Percentiles rank a stretch among this genome's conserved stretches.
These are phyloP conservation scores for Aspergillus tanneri DNA, from an alignment of 2,329 filamentous ascomycete species.

Conservation along the genomic window DNA sequence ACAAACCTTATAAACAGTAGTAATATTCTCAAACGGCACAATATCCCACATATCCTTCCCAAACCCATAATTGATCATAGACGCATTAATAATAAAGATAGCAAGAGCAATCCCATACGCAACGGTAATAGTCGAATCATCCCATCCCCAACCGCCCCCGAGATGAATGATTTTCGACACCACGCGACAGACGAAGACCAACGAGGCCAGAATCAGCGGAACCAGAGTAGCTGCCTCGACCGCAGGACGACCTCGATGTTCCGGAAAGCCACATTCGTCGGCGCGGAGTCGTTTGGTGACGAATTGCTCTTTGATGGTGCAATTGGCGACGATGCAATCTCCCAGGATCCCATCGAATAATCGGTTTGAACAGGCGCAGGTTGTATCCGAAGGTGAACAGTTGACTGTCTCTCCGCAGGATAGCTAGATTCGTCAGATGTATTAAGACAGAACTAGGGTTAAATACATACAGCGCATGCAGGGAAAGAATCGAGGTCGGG, in stretches of 20 bases:
- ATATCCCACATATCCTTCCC: conserved; percentile 26
- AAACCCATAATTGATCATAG: conserved; percentile 25
- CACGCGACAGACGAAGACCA: conserved; percentile 17
- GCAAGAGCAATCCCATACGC: conserved; percentile 14
- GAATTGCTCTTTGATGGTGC: background rate
- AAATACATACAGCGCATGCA: background rate
- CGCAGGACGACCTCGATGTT: conserved; percentile 10
- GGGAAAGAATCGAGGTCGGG: background rate
- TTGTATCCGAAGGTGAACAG: background rate
- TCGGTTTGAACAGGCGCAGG: background rate
- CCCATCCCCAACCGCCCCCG: conserved; percentile 17
- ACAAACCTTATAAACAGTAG: conserved; percentile 19
- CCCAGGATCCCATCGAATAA: background rate
- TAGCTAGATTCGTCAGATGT: background rate
- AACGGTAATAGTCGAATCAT: conserved; percentile 18
- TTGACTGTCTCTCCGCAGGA: background rate
- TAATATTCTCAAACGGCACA: conserved; percentile 20
- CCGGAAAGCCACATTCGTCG: conserved; percentile 10
- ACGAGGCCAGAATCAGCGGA: conserved; percentile 14
- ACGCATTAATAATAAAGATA: background rate
- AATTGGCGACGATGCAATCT: background rate
- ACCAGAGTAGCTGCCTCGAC: conserved; percentile 13
- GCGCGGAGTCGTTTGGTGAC: conserved; percentile 10
- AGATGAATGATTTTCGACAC: conserved; percentile 12
- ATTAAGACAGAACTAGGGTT: background rate